Evolutionary conservation across 306 rosid species (phyloP), one percentile per base, ranked within the genome.

Genomic region (Neltuma alba): DNA sequence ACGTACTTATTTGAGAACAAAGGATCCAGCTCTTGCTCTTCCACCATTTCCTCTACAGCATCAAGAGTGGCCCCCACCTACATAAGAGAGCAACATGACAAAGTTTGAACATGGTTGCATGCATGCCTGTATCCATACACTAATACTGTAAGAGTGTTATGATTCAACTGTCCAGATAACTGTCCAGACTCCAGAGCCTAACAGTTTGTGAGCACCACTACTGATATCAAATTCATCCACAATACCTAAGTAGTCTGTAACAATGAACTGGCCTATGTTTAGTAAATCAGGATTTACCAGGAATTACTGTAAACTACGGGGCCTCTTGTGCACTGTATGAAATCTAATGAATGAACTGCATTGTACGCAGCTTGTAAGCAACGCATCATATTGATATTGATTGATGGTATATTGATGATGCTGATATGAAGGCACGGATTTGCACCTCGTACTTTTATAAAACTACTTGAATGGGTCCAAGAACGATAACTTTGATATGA

Each of bases 31-130:
- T 79, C 88, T 84, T 89, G 97, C 86, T 91, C 92, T 87, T 90
- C 94, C 77, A 94, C 87, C 50, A 91, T 80, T 83, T 88, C 91
- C 83, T 94, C 97, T 65, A 94, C 85, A 28, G 89, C 83, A 82
- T 94, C 96, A 78, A 94, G 93, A 72, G 86, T 77, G 25, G 81
- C 76, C 88, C 90, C 93, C n/a, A 85, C 91, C 98, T 94, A 85
- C 86, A 81, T 37, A 79, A 77, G 72, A 61, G 73, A 72, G 60
- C 75, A 79, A 27, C 50, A 50, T 72, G 80, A 79, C 42, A 78
- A 70, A 54, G 33, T 73, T 33, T 54, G 64, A 42, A 15, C 60
- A 15, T 9, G 70, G 1, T 10, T 36, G n/a, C 28, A 28, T 54
- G 60, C 9, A n/a, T 54, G 61, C 28, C 25, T 54, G 5, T 52